Percentiles rank a stretch among this genome's conserved stretches.
Evolutionary conservation across 2,329 filamentous ascomycete genomes (phyloP).

Genomic region (Cladosporium halotolerans): DNA sequence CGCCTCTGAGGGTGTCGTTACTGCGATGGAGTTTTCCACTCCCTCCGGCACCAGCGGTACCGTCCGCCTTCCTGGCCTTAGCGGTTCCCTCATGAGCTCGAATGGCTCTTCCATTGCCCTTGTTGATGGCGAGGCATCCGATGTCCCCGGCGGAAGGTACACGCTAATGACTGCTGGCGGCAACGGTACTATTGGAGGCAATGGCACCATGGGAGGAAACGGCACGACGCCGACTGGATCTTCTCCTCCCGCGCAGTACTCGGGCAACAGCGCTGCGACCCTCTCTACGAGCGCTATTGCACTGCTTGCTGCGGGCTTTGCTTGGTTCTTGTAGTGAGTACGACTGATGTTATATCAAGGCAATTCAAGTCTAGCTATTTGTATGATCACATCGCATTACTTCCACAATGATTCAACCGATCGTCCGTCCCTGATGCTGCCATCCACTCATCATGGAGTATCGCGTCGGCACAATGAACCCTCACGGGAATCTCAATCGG

Average conservation of each 20-base stretch:
- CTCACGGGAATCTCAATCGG: no score
- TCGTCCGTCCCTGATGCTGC: no score
- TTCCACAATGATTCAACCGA: no score
- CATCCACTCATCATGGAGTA: no score
- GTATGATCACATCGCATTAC: no score
- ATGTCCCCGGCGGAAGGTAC: constrained; percentile 24
- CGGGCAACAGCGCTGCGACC: constrained; percentile 1
- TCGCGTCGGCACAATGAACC: no score
- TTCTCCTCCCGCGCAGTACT: constrained; percentile 3
- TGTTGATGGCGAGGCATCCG: constrained; percentile 20
- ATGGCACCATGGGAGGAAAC: background rate
- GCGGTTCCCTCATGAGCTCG: constrained; percentile 36
- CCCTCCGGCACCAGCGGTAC: constrained; percentile 4
- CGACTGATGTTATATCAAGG: no score
- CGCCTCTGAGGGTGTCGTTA: constrained; percentile 2
- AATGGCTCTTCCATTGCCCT: constrained; percentile 23
- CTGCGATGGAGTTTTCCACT: constrained; percentile 5
- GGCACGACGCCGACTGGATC: background rate
- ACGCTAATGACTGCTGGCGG: constrained; percentile 15
- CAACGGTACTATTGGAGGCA: constrained; percentile 4
- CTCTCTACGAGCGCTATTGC: background rate
- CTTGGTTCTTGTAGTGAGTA: constrained; percentile 3
- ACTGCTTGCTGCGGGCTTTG: background rate
- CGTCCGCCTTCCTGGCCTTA: constrained; percentile 26
- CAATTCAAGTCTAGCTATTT: no score